Evolutionary conservation across 2,329 filamentous ascomycete species (phyloP), one percentile per base, ranked within the genome.

Genomic region (Talaromyces sp.): DNA sequence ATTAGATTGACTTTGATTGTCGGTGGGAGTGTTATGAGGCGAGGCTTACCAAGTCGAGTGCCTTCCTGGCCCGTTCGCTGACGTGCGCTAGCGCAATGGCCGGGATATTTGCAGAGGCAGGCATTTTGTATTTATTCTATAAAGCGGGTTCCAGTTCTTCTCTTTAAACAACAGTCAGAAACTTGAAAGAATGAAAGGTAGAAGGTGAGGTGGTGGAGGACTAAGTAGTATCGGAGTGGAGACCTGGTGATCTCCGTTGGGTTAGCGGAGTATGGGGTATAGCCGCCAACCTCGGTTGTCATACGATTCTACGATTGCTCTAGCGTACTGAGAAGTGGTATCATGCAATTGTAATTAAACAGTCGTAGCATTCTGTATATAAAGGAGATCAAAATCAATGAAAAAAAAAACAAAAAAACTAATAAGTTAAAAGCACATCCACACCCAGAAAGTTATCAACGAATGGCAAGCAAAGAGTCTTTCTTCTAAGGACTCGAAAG

Each of bases 1-100:
- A 3, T 45, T 33, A 37, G 50, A 52, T 45, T 39, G 2, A 6
- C 11, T 41, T 22, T 4, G n/a, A 3, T 33, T 31, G n/a, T n/a
- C 17, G 3, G 6, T 54, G 7, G 17, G 6, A 45, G 17, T 50
- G n/a, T 52, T 4, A 15, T 41, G 19, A 37, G 13, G 2, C 7
- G 11, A 15, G 19, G 47, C 78, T 62, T 80, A 88, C 86, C 69
- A 92, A 76, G 74, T 97, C 93, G 70, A 97, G 83, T 35, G 90
- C 91, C 84, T 90, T 88, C 81, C 90, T 91, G 61, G 93, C 93
- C 73, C 87, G 85, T 67, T 96, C 92, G 81, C 92, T 96, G 70
- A 97, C 91, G 77, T 85, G 86, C 31, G 84, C 84, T 67, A 79
- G 77, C 47, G 84, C 86, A 70, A 89, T 85, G 64, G 80, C 77